Conservation (phyloP, 345 rosid species). For the Garcia nutans region DNA sequence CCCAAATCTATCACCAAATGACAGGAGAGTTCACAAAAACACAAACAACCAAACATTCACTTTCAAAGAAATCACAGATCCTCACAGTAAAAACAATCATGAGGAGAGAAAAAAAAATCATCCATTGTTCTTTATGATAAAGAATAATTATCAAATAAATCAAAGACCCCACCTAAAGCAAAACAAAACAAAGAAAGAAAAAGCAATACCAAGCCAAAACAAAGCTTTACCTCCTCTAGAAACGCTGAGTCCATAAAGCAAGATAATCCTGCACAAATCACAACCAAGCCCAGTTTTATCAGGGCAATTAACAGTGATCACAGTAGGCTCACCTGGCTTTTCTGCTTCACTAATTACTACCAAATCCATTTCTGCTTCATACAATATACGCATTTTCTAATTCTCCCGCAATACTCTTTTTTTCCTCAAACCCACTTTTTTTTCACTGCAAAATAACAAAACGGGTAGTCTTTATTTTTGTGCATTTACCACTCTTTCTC, state of each 20-base stretch:
- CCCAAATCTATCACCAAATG: conserved; percentile 9
- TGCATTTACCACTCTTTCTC: neutral
- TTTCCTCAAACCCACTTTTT: neutral
- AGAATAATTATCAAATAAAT: neutral
- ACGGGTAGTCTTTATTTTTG: neutral
- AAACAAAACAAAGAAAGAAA: neutral
- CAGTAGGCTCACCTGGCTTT: conserved; percentile 42
- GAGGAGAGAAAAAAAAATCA: neutral
- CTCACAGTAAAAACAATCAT: neutral
- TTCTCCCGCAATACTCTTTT: neutral
- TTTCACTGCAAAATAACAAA: neutral
- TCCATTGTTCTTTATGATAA: neutral
- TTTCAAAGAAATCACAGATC: conserved; percentile 16
- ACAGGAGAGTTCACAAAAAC: neutral
- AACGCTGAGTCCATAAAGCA: conserved; percentile 62
- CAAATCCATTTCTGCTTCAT: conserved; percentile 54
- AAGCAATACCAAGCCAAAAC: neutral
- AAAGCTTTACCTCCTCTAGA: conserved; percentile 50
- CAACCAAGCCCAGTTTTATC: conserved; percentile 74
- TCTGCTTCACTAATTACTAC: conserved; percentile 48
- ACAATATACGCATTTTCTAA: conserved; percentile 46
- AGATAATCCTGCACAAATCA: conserved; percentile 61
- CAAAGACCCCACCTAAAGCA: neutral
- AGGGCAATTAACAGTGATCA: conserved; percentile 63
- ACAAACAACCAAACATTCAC: neutral